Evolutionary conservation across 257 asterid genomes (phyloP), one percentile per base, ranked within the genome.

Genomic region (Lycium barbarum): DNA sequence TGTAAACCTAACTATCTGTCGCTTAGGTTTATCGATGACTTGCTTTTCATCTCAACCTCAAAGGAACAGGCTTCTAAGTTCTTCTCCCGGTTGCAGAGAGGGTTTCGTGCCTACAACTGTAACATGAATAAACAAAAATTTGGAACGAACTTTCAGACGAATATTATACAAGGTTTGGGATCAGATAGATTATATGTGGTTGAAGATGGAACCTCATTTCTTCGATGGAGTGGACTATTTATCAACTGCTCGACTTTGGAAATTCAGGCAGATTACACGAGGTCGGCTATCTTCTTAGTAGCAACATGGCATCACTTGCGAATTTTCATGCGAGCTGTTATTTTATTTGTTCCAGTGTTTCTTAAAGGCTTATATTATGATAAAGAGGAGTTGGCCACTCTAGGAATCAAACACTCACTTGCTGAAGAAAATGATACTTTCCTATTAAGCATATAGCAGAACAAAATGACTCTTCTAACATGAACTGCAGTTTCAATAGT

Each of bases 191-290:
- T 86, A 18, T 83, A 87, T 83, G 85, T 89, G 80, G 93, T 95
- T 83, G 87, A 89, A 86, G 98, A 95, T 87, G 95, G 95, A 18
- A 87, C 84, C 81, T 88, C 97, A 26, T 96, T 93, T 91, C 98
- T 93, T 87, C 90, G 89, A 80, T 96, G 99, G 99, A 93, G 97
- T 88, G 99, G 99, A 74, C 87, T 96, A 81, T 93, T 96, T 58
- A 79, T 96, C 74, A 96, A 96, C 86, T 89, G 93, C 88, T 82
- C 89, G 26, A 96, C 98, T 2, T 88, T 95, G 83, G 99, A 96
- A 90, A 91, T 95, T 84, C 99, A 92, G 90, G 99, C 97, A n/a
- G 99, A 95, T 87, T 96, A 95, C 87, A 88, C 93, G 40, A 96
- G 98, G 99, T 94, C 79, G 82, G 47, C 65, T 53, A 78, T 53